Evolutionary conservation across 1,284 basidiomycete genomes (phyloP), one percentile per base, ranked within the genome.

Genomic region (Heterobasidion occidentale): DNA sequence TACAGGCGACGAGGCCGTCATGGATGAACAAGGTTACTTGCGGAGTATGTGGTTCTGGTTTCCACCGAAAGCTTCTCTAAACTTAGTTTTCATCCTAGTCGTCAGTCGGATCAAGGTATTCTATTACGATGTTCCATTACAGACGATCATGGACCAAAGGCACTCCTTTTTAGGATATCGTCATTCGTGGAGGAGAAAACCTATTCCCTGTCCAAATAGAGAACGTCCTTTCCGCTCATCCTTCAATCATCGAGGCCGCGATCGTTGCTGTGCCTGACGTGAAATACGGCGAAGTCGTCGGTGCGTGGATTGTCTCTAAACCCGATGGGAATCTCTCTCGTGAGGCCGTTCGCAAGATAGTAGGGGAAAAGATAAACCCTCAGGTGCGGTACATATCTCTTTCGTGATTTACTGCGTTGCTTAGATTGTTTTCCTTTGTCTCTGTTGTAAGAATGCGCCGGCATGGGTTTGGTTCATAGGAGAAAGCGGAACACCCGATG

Each of bases 161-260:
- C 27, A 27, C 5, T 55, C 14, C 5, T 54, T 54, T 17, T 49
- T 58, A 88, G 81, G 92, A 94, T 67, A 80, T 94, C 52, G 92
- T 94, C 66, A 94, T 94, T 61, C 86, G 92, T 17, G 91, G 91
- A 33, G 92, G 91, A 62, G 90, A 93, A 84, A 94, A 92, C 64
- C 74, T 94, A 33, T 92, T 90, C 69, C 91, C 92, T 0, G 85
- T 91, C 35, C 86, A 88, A 63, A 92, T 94, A 54, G 92, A 94
- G 71, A 90, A 92, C 62, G 81, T 77, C 9, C 68, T 94, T 51
- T 84, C 83, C 2, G 72, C 76, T 9, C 79, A 88, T 60, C 76
- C 76, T 0, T 76, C 72, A 20, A 82, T 94, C 46, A 75, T 80
- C 46, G 90, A 92, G 67, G 88, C 84, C 0, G 88, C 90, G 3